Evolutionary conservation across 2,329 filamentous ascomycete genomes (phyloP).

Genomic region (Arthroderma sp.): DNA sequence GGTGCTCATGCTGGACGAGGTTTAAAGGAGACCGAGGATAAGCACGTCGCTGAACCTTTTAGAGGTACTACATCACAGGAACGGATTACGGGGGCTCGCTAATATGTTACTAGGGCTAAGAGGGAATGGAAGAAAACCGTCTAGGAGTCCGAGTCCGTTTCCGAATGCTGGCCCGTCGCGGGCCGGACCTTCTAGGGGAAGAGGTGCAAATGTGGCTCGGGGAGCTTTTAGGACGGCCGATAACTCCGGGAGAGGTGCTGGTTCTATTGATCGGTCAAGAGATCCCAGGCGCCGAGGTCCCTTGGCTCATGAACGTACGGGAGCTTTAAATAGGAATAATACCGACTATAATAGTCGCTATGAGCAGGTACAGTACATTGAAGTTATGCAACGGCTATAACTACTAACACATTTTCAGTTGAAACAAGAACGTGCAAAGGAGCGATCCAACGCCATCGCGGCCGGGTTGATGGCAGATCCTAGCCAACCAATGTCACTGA

Average conservation of each 20-base stretch:
- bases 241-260: background rate
- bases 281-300: slow-evolving; percentile 8
- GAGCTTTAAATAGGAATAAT: background rate
- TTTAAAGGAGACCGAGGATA: background rate
- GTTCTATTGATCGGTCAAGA: slow-evolving; percentile 8
- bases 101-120: no score
- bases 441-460: slow-evolving; percentile 39
- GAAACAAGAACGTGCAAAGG: slow-evolving; percentile 37
- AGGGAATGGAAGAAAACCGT: no score
- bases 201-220: background rate
- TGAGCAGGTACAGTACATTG: slow-evolving; percentile 9
- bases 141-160: background rate
- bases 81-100: background rate
- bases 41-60: background rate
- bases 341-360: slow-evolving; percentile 11
- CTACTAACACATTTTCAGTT: slow-evolving; percentile 23
- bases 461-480: slow-evolving; percentile 45
- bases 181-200: background rate
- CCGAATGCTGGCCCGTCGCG: background rate
- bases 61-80: slow-evolving; percentile 1
- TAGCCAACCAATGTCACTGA: slow-evolving; percentile 45
- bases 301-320: background rate
- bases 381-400: background rate
- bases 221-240: background rate
- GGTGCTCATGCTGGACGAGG: no score